Percentiles rank a stretch among this genome's conserved stretches.
phyloP scores from a whole-genome alignment of 2,329 filamentous ascomycete species.

The Blastomyces emzantsi region DNA sequence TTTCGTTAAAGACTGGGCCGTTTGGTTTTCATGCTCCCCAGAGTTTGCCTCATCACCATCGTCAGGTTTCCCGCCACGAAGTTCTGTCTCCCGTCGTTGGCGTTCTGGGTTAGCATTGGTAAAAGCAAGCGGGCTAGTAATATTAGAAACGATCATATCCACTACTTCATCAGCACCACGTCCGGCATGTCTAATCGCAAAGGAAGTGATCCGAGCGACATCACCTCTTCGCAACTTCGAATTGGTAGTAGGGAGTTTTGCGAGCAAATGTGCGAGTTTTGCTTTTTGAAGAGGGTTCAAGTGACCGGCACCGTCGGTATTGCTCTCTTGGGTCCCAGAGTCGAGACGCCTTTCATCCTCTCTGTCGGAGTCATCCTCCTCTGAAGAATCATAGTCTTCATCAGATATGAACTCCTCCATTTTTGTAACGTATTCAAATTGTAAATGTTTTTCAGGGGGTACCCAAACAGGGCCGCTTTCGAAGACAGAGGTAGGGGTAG shows the following conservation, averaged over 20 bases:
- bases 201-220: conserved; percentile 73
- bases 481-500: conserved; percentile 53
- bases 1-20: conserved; percentile 26
- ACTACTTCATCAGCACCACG: conserved; percentile 83
- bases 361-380: conserved; percentile 60
- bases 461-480: conserved; percentile 72
- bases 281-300: conserved; percentile 77
- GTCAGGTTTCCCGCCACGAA: conserved; percentile 21
- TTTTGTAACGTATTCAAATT: conserved; percentile 69
- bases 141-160: conserved; percentile 75
- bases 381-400: conserved; percentile 75
- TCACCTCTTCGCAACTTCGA: conserved; percentile 72
- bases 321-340: conserved; percentile 36
- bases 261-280: conserved; percentile 74
- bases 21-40: conserved; percentile 30
- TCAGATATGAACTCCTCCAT: conserved; percentile 76
- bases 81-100: conserved; percentile 15
- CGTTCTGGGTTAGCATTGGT: conserved; percentile 57
- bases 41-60: conserved; percentile 23
- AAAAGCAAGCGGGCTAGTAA: conserved; percentile 65
- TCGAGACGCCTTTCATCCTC: conserved; percentile 39
- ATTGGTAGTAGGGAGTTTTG: conserved; percentile 66
- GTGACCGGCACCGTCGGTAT: conserved; percentile 50
- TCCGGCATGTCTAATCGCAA: conserved; percentile 80
- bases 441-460: conserved; percentile 60